Conservation (phyloP, 2,329 filamentous ascomycete species). For the Cercospora canescens region DNA sequence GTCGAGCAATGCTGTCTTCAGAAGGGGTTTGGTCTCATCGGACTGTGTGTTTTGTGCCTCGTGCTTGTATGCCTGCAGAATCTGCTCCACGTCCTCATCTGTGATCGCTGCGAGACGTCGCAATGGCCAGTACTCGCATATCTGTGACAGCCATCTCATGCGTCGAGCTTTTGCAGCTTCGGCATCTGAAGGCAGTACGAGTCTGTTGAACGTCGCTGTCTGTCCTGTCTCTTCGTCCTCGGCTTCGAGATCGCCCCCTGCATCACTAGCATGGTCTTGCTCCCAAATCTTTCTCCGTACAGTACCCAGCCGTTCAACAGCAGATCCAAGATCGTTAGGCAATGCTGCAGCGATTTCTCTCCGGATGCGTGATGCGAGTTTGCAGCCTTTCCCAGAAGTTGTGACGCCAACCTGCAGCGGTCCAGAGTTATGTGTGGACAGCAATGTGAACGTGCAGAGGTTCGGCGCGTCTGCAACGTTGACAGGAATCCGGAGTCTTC, state of each 20-base stretch:
- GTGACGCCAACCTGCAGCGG: conserved; percentile 94
- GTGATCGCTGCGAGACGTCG: conserved; percentile 75
- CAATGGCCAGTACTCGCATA: conserved; percentile 98
- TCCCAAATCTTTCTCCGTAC: conserved; percentile 71
- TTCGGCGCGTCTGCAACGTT: conserved; percentile 87
- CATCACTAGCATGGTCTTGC: conserved; percentile 63
- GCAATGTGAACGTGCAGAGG: conserved; percentile 85
- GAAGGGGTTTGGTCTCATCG: conserved; percentile 31
- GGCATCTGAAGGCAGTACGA: conserved; percentile 72
- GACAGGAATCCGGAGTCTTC: conserved; percentile 78
- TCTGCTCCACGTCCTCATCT: conserved; percentile 73
- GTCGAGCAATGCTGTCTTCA: conserved; percentile 33
- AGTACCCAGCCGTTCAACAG: conserved; percentile 75
- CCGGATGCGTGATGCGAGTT: conserved; percentile 83
- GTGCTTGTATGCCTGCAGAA: conserved; percentile 71
- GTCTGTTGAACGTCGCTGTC: conserved; percentile 76
- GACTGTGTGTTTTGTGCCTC: conserved; percentile 34
- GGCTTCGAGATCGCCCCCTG: conserved; percentile 45
- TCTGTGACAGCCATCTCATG: conserved; percentile 90
- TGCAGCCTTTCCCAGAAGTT: conserved; percentile 92
- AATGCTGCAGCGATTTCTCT: conserved; percentile 82
- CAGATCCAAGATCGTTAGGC: conserved; percentile 71
- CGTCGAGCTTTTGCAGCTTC: conserved; percentile 75
- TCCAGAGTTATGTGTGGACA: conserved; percentile 86
- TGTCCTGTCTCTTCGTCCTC: conserved; percentile 70